A percentile compares a stretch with the other conserved stretches of the same genome.
Conservation (phyloP, 2,329 filamentous ascomycete genomes). For the Colletotrichum gloeosporioides region DNA sequence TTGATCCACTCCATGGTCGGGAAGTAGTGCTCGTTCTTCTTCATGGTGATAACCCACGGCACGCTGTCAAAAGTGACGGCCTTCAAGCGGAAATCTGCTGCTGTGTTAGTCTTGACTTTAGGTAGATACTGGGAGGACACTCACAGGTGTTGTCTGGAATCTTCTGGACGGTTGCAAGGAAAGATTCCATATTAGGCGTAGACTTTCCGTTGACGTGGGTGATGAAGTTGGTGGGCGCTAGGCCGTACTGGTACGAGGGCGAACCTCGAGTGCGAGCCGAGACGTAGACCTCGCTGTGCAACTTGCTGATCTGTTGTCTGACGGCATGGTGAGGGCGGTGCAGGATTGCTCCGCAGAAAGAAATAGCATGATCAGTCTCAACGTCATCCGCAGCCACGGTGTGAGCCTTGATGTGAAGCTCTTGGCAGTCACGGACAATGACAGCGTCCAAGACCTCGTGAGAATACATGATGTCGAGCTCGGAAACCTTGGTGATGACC, state of each 20-base stretch:
- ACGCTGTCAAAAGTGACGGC: constrained; percentile 99
- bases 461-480: constrained; percentile 96
- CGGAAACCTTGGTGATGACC: constrained; percentile 89
- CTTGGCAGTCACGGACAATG: constrained; percentile 83
- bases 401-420: constrained; percentile 77
- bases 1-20: constrained; percentile 75
- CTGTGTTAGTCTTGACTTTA: constrained; percentile 18
- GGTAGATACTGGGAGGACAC: constrained; percentile 28
- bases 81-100: constrained; percentile 85
- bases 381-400: constrained; percentile 90
- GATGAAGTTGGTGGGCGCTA: constrained; percentile 97
- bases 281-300: constrained; percentile 96
- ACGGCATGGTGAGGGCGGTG: constrained; percentile 96
- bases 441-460: constrained; percentile 82
- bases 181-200: constrained; percentile 81
- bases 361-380: constrained; percentile 89
- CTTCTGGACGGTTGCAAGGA: constrained; percentile 80
- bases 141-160: constrained; percentile 94
- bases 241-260: constrained; percentile 86
- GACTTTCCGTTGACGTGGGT: constrained; percentile 91
- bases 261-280: constrained; percentile 84
- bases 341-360: constrained; percentile 93
- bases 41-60: constrained; percentile 99
- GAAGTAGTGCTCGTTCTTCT: constrained; percentile 99
- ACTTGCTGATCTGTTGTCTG: constrained; percentile 93